phyloP scores from a whole-genome alignment of 2,329 filamentous ascomycete species.

The Chrysosphaeria jannelii region DNA sequence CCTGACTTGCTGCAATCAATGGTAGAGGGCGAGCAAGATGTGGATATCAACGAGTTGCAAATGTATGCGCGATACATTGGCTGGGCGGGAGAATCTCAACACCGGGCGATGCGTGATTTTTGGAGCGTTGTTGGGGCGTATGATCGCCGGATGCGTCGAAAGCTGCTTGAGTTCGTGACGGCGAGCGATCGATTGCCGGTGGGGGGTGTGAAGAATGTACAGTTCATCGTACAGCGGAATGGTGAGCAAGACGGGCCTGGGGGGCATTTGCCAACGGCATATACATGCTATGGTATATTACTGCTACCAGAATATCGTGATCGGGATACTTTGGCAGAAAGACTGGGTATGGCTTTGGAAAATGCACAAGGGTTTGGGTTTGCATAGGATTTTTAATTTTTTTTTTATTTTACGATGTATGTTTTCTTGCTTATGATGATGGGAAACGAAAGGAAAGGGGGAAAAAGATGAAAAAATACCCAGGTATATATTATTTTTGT shows the following conservation, averaged over 20 bases:
- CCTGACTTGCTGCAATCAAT: slow-evolving; percentile 42
- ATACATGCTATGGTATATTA: slow-evolving; percentile 79
- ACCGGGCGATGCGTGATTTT: slow-evolving; percentile 46
- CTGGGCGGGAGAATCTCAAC: slow-evolving; percentile 37
- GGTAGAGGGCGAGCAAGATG: slow-evolving; percentile 56
- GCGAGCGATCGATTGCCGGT: slow-evolving; percentile 75
- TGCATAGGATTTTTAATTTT: slow-evolving; percentile 16
- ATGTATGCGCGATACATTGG: slow-evolving; percentile 51
- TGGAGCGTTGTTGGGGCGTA: slow-evolving; percentile 52
- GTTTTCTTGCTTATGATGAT: background rate
- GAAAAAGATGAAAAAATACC: too few relatives aligned
- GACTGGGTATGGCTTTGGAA: slow-evolving; percentile 59
- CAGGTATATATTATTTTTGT: too few relatives aligned
- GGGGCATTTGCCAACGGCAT: slow-evolving; percentile 48
- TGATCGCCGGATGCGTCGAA: slow-evolving; percentile 36
- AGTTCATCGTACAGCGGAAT: slow-evolving; percentile 60
- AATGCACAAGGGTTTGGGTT: slow-evolving; percentile 77
- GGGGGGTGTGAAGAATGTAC: slow-evolving; percentile 51
- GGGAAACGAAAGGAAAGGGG: too few relatives aligned
- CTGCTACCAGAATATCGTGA: slow-evolving; percentile 57
- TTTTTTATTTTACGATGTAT: background rate
- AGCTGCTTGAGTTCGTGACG: slow-evolving; percentile 78
- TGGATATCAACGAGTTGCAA: slow-evolving; percentile 46
- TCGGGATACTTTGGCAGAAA: slow-evolving; percentile 37
- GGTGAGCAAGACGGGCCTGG: slow-evolving; percentile 24